These are phyloP conservation scores for Ganoderma meredithae DNA, from an alignment of 1,284 basidiomycete species.

Conservation along the genomic window DNA sequence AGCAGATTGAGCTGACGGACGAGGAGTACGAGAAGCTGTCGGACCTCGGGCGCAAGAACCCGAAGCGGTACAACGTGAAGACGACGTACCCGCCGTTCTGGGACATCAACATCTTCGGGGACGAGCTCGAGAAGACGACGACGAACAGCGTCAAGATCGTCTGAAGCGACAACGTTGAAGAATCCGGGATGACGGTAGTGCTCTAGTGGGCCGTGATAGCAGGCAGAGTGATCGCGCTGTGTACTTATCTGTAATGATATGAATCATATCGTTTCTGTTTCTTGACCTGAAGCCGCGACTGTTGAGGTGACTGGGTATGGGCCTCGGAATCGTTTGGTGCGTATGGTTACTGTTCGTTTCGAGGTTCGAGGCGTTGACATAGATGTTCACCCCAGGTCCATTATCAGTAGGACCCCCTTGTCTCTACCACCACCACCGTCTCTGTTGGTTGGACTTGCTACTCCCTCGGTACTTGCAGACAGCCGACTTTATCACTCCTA, in stretches of 20 bases:
- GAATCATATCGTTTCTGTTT: not conserved
- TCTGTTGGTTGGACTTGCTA: too few relatives aligned
- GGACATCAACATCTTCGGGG: conserved; percentile 75
- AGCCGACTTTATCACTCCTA: too few relatives aligned
- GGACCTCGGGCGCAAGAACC: conserved; percentile 60
- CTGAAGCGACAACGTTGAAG: conserved; percentile 8
- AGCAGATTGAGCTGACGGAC: conserved; percentile 57
- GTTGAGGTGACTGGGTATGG: not conserved
- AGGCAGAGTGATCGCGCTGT: not conserved
- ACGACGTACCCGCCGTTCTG: conserved; percentile 65
- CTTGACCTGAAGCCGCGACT: not conserved
- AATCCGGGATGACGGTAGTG: not conserved
- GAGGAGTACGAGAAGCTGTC: conserved; percentile 58
- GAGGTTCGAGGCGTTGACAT: not conserved
- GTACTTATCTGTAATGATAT: conserved; percentile 2
- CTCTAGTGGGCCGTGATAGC: not conserved
- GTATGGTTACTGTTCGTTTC: not conserved
- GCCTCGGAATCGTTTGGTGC: not conserved
- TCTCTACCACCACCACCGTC: too few relatives aligned
- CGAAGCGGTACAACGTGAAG: conserved; percentile 71
- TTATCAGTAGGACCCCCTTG: too few relatives aligned
- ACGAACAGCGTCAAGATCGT: conserved; percentile 54
- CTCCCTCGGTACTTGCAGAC: too few relatives aligned
- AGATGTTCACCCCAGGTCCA: too few relatives aligned
- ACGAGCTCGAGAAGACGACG: conserved; percentile 63